phyloP scores from a whole-genome alignment of 257 asterid species.

The Plantago ovata region DNA sequence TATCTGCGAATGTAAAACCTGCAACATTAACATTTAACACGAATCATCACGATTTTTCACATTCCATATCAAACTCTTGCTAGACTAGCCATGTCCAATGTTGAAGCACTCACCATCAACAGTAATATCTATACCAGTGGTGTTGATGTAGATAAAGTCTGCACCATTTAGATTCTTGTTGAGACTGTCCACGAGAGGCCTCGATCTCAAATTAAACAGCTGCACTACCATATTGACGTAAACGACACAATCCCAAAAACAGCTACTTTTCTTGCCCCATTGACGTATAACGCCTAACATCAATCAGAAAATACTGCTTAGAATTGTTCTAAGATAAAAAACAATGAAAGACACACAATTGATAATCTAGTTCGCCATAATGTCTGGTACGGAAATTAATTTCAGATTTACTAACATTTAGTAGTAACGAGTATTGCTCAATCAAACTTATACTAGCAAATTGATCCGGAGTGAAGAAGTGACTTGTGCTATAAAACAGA shows the following conservation, averaged over 20 bases:
- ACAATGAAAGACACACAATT: too few relatives aligned
- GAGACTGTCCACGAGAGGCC: slow-evolving; percentile 32
- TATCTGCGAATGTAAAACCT: background rate
- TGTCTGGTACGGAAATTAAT: too few relatives aligned
- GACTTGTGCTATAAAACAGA: too few relatives aligned
- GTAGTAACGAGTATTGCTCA: slow-evolving; percentile 21
- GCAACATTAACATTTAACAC: slow-evolving; percentile 22
- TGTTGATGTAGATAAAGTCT: slow-evolving; percentile 38
- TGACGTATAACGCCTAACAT: slow-evolving; percentile 30
- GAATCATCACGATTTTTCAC: background rate
- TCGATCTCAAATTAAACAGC: slow-evolving; percentile 29
- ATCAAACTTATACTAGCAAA: slow-evolving; percentile 33
- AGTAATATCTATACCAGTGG: slow-evolving; percentile 32
- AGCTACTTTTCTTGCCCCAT: slow-evolving; percentile 54
- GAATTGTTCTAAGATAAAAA: too few relatives aligned
- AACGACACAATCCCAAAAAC: slow-evolving; percentile 50
- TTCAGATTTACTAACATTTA: slow-evolving; percentile 20
- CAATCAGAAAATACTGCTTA: too few relatives aligned
- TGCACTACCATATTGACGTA: slow-evolving; percentile 27
- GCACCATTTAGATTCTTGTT: slow-evolving; percentile 28
- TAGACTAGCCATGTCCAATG: background rate
- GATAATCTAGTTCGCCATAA: too few relatives aligned
- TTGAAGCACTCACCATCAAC: slow-evolving; percentile 23
- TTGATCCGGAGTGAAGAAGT: background rate
- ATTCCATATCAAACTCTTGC: too few relatives aligned